A percentile compares a stretch with the other conserved stretches of the same genome.
Conservation (phyloP, 495 filamentous ascomycete species). For the Penicillium daleae region DNA sequence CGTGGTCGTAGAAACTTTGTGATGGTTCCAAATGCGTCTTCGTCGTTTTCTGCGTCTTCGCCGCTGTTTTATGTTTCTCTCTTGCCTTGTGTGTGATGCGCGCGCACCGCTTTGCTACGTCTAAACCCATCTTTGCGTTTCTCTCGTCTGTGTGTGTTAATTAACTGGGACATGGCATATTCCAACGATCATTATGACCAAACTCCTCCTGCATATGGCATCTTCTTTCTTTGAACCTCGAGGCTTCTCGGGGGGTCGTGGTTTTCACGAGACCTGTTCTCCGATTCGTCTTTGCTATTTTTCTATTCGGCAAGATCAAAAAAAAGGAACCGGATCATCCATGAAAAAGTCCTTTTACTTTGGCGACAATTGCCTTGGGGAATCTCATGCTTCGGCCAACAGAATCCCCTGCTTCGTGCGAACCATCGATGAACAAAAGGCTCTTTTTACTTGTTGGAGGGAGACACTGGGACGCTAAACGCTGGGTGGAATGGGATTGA, state of each 20-base stretch:
- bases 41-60: constrained; percentile 24
- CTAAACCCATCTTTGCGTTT: constrained; percentile 10
- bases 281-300: constrained; percentile 2
- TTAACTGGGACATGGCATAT: constrained; percentile 43
- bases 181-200: constrained; percentile 52
- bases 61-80: constrained; percentile 9
- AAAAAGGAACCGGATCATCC: not conserved
- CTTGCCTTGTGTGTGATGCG: constrained; percentile 24
- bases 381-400: no score
- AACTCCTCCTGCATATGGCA: constrained; percentile 48
- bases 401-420: not conserved
- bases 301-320: not conserved
- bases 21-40: constrained; percentile 8
- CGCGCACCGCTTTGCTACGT: constrained; percentile 14
- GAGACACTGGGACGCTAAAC: not conserved
- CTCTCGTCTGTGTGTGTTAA: constrained; percentile 21
- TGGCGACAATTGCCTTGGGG: not conserved
- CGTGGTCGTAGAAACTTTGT: constrained; percentile 51
- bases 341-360: not conserved
- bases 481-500: constrained; percentile 7
- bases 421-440: not conserved
- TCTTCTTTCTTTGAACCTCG: constrained; percentile 27
- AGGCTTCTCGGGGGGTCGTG: constrained; percentile 5
- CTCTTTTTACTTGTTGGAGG: not conserved
- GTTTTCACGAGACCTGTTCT: constrained; percentile 11